phyloP scores from a whole-genome alignment of 257 asterid species.

The Fraxinus quadrangulata region DNA sequence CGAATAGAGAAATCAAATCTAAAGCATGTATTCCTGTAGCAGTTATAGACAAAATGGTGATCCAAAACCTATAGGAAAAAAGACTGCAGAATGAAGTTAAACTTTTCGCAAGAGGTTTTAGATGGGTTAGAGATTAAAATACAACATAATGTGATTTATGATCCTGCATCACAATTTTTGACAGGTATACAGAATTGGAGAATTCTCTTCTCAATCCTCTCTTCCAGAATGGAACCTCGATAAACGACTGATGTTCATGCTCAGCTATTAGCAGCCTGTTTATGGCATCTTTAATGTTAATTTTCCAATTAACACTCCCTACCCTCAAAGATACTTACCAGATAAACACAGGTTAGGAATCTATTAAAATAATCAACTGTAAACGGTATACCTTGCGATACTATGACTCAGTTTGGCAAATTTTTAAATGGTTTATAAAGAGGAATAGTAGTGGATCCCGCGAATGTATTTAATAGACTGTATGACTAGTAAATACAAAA shows the following conservation, averaged over 20 bases:
- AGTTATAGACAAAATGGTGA: background rate
- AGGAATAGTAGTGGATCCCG: too few species aligned
- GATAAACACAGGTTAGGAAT: background rate
- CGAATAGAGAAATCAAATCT: background rate
- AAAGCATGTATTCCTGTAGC: background rate
- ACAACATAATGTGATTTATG: background rate
- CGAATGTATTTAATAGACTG: background rate
- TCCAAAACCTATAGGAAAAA: background rate
- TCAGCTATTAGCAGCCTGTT: background rate
- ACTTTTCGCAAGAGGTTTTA: background rate
- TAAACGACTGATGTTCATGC: background rate
- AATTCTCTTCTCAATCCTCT: background rate
- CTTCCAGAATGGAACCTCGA: background rate
- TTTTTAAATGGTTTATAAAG: too few species aligned
- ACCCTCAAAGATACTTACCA: conserved; percentile 10
- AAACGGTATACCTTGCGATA: background rate
- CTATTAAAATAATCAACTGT: background rate
- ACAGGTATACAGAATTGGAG: background rate
- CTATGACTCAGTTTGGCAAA: background rate
- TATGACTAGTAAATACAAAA: background rate
- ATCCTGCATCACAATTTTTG: background rate
- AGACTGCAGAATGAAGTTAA: background rate
- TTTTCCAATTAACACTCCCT: background rate
- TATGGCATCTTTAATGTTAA: background rate
- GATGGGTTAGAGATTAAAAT: background rate